Base-by-base conservation (phyloP, 2,329 filamentous ascomycete species). In the Paecilomyces sp. region DNA sequence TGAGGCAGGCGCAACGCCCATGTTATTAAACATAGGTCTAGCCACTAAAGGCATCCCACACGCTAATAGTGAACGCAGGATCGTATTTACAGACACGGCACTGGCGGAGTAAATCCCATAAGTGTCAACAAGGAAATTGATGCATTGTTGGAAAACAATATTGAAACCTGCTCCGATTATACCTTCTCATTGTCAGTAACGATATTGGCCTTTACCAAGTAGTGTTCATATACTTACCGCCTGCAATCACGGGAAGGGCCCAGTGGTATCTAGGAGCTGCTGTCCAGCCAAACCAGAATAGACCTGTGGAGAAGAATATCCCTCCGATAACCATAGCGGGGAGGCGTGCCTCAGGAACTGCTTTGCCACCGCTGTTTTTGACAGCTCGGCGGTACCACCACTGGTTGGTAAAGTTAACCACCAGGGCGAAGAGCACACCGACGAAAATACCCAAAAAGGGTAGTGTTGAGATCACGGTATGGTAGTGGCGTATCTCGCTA, bases 91-190 rank as follows among this genome's bases (percentile, higher is more conserved):
- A 0, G 74, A 72, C 2, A 75, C 72, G 2, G 76, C 76, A 28
- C 69, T 73, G 2, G 77, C 76, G 2, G 75, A 75, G 60, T 76
- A 78, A 5, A 70, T 61, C 5, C 65, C 65, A 53, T 74, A 74
- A 1, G 68, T 68, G 58, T 75, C 72, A 15, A 79, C 75, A 1
- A 79, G 67, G 58, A 74, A 78, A 63, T 79, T 79, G 59, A 79
- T 72, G 60, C 75, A 77, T 34, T 67, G 66, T 53, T 68, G 66
- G 31, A 68, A 68, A 13, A 67, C 65, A 47, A 59, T 63, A 52
- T 65, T 67, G 58, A 67, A 68, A 0, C 60, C 60, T 3, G 60
- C 60, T 13, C 58, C 60, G 22, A 61, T 60, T 24, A 61, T 56
- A 15, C 58, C 60, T 61, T 36, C 33, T 36, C 33, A 36, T 36